Conservation (phyloP, 768 basidiomycete genomes). For the Boletus speciosus region DNA sequence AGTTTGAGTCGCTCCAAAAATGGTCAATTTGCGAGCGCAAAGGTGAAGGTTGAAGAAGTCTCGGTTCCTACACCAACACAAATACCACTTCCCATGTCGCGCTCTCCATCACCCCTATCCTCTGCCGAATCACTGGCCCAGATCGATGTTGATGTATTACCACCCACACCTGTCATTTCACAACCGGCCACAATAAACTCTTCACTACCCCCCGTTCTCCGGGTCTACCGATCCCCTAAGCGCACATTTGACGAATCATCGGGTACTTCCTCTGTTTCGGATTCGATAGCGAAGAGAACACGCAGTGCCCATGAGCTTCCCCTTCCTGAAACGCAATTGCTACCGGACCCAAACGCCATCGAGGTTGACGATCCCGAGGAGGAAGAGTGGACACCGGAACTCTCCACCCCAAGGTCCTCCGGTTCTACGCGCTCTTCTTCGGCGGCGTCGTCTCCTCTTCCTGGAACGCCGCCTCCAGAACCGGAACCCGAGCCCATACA, state of each 20-base stretch:
- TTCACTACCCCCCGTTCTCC: conserved; percentile 23
- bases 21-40: conserved; percentile 21
- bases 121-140: conserved; percentile 21
- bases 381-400: conserved; percentile 38
- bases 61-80: conserved; percentile 26
- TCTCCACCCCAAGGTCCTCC: conserved; percentile 38
- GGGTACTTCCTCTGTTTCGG: conserved; percentile 38
- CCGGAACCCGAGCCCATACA: conserved; percentile 11
- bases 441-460: conserved; percentile 34
- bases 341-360: conserved; percentile 16
- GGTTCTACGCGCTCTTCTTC: conserved; percentile 32
- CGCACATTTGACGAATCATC: conserved; percentile 59
- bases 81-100: conserved; percentile 38
- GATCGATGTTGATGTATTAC: conserved; percentile 29
- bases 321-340: conserved; percentile 10
- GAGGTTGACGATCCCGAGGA: conserved; percentile 30
- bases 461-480: conserved; percentile 33
- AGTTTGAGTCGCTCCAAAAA: conserved; percentile 19
- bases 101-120: conserved; percentile 36
- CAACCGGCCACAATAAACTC: conserved; percentile 9
- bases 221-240: conserved; percentile 50
- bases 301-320: conserved; percentile 28
- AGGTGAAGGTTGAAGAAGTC: conserved; percentile 22
- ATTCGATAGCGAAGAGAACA: conserved; percentile 35
- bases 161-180: conserved; percentile 25